Percentiles rank a stretch among this genome's conserved stretches.
Evolutionary conservation across 2,329 filamentous ascomycete genomes (phyloP).

Genomic region (Xylaria sp.): DNA sequence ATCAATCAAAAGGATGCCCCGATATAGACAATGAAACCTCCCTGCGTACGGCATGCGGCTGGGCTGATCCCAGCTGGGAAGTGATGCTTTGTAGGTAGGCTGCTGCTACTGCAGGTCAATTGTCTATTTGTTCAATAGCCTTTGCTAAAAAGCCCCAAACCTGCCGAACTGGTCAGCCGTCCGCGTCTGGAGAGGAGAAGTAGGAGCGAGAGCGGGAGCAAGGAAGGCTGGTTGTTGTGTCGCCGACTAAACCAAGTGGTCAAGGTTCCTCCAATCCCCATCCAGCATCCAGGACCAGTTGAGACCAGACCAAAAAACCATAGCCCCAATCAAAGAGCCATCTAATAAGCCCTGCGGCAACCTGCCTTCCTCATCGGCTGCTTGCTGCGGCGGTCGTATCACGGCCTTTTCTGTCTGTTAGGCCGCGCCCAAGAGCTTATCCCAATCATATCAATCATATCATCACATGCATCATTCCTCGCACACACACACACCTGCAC

Average conservation of each 20-base stretch:
- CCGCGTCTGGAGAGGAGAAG: not conserved
- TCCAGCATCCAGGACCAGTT: constrained; percentile 39
- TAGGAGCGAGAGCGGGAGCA: not conserved
- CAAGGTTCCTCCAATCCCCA: constrained; percentile 44
- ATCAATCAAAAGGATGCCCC: constrained; percentile 23
- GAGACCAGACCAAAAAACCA: constrained; percentile 33
- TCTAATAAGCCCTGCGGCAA: constrained; percentile 36
- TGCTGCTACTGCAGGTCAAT: constrained; percentile 13
- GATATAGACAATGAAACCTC: constrained; percentile 33
- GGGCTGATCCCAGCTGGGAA: constrained; percentile 32
- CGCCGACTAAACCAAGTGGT: constrained; percentile 44
- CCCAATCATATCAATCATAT: constrained; percentile 37
- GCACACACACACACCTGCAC: constrained; percentile 31
- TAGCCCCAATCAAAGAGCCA: constrained; percentile 36
- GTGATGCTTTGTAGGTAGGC: constrained; percentile 28
- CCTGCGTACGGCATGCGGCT: constrained; percentile 35
- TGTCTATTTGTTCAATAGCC: constrained; percentile 30
- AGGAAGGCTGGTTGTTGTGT: constrained; percentile 26
- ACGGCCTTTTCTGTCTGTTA: constrained; percentile 33
- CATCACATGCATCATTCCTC: constrained; percentile 21
- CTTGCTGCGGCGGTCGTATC: constrained; percentile 43
- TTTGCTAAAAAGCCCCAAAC: constrained; percentile 22
- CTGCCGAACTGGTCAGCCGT: constrained; percentile 11
- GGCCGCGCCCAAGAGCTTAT: constrained; percentile 46
- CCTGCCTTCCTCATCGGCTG: constrained; percentile 39